Evolutionary conservation across 805 yeast species (phyloP).

Genomic region (Kazachstania kunashirensis): DNA sequence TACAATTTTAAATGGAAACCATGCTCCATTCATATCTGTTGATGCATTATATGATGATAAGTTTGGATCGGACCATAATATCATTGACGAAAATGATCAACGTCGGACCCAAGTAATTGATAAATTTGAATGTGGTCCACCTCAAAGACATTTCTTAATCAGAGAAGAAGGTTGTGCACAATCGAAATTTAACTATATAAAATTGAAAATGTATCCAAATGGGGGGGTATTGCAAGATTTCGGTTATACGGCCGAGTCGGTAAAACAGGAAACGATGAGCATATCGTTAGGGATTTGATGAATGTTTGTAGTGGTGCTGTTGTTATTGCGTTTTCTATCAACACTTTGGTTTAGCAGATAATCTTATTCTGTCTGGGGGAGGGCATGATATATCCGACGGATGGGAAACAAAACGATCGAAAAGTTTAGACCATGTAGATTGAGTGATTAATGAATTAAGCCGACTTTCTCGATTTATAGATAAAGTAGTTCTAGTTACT

Average conservation of each 20-base stretch:
- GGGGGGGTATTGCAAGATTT: conserved; percentile 97
- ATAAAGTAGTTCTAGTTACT: conserved; percentile 68
- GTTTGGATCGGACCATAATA: conserved; percentile 26
- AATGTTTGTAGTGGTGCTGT: conserved; percentile 82
- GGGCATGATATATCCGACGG: conserved; percentile 97
- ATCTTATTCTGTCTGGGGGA: conserved; percentile 82
- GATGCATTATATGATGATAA: conserved; percentile 48
- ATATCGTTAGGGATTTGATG: conserved; percentile 53
- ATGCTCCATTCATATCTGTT: conserved; percentile 82
- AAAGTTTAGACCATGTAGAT: conserved; percentile 76
- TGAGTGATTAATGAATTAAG: conserved; percentile 87
- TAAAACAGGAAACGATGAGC: conserved; percentile 31
- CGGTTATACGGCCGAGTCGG: conserved; percentile 77
- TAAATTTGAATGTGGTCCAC: conserved; percentile 78
- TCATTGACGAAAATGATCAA: conserved; percentile 23
- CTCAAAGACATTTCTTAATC: conserved; percentile 73
- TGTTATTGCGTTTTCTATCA: conserved; percentile 72
- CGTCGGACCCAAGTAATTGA: conserved; percentile 67
- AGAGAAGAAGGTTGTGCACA: conserved; percentile 48
- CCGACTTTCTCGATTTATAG: conserved; percentile 41
- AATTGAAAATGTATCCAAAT: conserved; percentile 91
- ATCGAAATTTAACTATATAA: conserved; percentile 62
- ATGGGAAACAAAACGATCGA: conserved; percentile 92
- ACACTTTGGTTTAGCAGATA: conserved; percentile 89
- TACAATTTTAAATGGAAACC: conserved; percentile 89